Evolutionary conservation across 2,329 filamentous ascomycete genomes (phyloP).

Genomic region (Sclerotinia borealis): DNA sequence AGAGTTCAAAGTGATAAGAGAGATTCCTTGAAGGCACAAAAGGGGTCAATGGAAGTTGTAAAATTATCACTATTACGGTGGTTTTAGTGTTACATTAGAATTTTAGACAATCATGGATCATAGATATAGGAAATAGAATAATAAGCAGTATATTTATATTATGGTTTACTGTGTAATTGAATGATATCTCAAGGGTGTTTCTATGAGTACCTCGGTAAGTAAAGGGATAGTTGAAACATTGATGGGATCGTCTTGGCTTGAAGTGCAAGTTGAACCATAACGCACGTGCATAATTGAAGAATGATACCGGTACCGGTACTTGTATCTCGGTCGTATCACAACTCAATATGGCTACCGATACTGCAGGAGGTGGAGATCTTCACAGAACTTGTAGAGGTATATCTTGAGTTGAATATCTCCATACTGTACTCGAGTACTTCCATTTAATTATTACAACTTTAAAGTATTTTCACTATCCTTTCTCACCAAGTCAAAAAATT

Average conservation of each 20-base stretch:
- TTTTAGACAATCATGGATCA: not conserved
- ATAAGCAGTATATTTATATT: no score
- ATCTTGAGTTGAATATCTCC: not conserved
- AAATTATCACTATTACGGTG: not conserved
- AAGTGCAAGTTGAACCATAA: not conserved
- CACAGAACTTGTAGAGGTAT: slow-evolving; percentile 15
- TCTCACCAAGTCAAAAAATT: not conserved
- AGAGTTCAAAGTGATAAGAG: not conserved
- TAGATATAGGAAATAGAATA: not conserved
- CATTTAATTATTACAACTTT: not conserved
- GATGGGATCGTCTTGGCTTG: not conserved
- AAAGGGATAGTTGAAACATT: not conserved
- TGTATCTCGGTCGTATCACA: not conserved
- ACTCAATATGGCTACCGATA: not conserved
- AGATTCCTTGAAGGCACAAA: not conserved
- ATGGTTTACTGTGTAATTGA: no score
- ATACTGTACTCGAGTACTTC: not conserved
- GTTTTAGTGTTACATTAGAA: not conserved
- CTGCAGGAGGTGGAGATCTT: not conserved
- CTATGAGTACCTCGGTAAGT: no score
- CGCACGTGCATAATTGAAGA: not conserved
- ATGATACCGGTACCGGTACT: no score
- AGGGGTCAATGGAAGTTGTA: not conserved
- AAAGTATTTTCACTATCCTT: not conserved
- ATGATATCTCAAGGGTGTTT: not conserved